Conservation (phyloP, 2,329 filamentous ascomycete species). For the Stachybotrys echinatus region DNA sequence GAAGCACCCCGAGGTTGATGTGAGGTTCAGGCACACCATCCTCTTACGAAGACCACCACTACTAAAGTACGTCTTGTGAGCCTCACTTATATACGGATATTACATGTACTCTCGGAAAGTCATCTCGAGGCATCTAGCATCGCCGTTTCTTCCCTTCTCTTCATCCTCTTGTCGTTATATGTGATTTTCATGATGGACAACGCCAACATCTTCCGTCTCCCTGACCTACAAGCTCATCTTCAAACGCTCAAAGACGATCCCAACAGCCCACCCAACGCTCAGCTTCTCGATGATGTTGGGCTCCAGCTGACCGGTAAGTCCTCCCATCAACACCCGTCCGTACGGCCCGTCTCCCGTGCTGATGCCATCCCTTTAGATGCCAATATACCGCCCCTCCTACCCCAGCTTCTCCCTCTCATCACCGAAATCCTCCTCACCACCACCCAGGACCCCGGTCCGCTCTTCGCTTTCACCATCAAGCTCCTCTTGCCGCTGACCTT, state of each 20-base stretch:
- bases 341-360: background rate
- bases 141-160: no score
- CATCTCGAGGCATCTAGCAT: no score
- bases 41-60: background rate
- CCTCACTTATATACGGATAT: no score
- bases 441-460: constrained; percentile 41
- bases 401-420: constrained; percentile 47
- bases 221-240: constrained; percentile 50
- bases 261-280: constrained; percentile 28
- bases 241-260: constrained; percentile 5
- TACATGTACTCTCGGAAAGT: no score
- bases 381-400: constrained; percentile 48
- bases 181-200: constrained; percentile 34
- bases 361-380: constrained; percentile 28
- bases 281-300: constrained; percentile 54
- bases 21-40: background rate
- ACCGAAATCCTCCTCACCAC: constrained; percentile 47
- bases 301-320: constrained; percentile 49
- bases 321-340: background rate
- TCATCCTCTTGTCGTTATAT: no score
- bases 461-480: constrained; percentile 50
- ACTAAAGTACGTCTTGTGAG: no score
- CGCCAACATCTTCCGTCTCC: constrained; percentile 45
- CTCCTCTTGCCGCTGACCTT: constrained; percentile 51
- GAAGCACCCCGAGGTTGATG: background rate